Evolutionary conservation across 305 asterid species (phyloP).

Genomic region (Caryopteris hybrid): DNA sequence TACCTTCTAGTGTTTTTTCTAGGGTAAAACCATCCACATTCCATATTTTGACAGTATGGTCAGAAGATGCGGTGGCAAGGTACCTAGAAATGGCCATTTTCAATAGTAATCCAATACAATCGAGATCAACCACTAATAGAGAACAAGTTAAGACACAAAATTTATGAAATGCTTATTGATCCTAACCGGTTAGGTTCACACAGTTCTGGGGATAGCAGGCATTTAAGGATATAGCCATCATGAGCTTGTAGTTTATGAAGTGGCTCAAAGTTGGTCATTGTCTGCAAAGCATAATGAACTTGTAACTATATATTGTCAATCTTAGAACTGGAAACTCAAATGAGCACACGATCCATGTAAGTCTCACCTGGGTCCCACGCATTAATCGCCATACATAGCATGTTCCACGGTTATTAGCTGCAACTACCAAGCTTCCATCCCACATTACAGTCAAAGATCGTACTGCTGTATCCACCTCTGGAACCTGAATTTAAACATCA

Average conservation of each 20-base stretch:
- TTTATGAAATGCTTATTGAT: background rate
- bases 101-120: background rate
- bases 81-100: conserved; percentile 40
- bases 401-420: conserved; percentile 90
- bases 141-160: background rate
- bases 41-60: conserved; percentile 83
- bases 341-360: background rate
- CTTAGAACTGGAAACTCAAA: background rate
- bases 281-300: conserved; percentile 44
- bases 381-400: conserved; percentile 94
- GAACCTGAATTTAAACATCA: conserved; percentile 54
- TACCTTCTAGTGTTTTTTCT: conserved; percentile 70
- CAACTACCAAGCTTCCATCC: conserved; percentile 97
- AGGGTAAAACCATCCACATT: conserved; percentile 85
- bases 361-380: conserved; percentile 76
- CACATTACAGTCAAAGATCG: conserved; percentile 94
- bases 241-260: conserved; percentile 95
- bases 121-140: background rate
- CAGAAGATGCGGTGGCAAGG: conserved; percentile 84
- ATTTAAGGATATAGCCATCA: conserved; percentile 86
- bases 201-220: conserved; percentile 92
- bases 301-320: background rate
- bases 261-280: conserved; percentile 97
- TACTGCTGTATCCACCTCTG: conserved; percentile 96
- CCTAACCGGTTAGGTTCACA: conserved; percentile 86